Percentiles rank a stretch among this genome's conserved stretches.
These are phyloP conservation scores for Lecanicillium sp. DNA, from an alignment of 2,329 filamentous ascomycete species.

Conservation along the genomic window DNA sequence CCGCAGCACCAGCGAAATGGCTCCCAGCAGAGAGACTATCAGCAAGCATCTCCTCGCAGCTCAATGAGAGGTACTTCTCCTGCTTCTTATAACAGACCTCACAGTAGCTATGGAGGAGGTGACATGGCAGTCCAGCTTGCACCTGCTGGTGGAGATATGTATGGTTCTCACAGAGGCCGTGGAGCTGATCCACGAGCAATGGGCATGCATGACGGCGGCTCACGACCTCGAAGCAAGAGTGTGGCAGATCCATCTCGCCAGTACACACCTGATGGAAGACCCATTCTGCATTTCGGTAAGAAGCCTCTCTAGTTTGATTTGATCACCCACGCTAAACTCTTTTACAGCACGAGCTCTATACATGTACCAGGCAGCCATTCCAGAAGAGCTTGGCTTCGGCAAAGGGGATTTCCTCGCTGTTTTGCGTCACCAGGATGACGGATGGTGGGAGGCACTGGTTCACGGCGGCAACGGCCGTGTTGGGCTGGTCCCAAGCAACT, in stretches of 20 bases:
- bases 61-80: slow-evolving; percentile 39
- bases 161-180: slow-evolving; percentile 47
- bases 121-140: slow-evolving; percentile 65
- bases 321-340: too few relatives aligned
- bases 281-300: slow-evolving; percentile 92
- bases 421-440: slow-evolving; percentile 86
- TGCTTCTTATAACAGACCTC: slow-evolving; percentile 38
- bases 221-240: slow-evolving; percentile 66
- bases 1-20: slow-evolving; percentile 27
- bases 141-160: slow-evolving; percentile 45
- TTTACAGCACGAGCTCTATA: slow-evolving; percentile 96
- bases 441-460: slow-evolving; percentile 98
- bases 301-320: too few relatives aligned
- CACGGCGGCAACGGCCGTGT: slow-evolving; percentile 55
- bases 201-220: slow-evolving; percentile 47
- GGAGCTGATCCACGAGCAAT: slow-evolving; percentile 42
- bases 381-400: slow-evolving; percentile 83
- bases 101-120: slow-evolving; percentile 39
- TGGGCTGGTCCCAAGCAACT: slow-evolving; percentile 61
- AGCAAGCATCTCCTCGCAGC: slow-evolving; percentile 42
- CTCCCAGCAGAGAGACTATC: slow-evolving; percentile 43
- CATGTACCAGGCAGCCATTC: slow-evolving; percentile 87
- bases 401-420: slow-evolving; percentile 91
- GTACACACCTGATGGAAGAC: slow-evolving; percentile 76
- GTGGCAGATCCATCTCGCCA: slow-evolving; percentile 74